Conservation (phyloP, 345 rosid genomes). For the Sisymbrium altissimum region DNA sequence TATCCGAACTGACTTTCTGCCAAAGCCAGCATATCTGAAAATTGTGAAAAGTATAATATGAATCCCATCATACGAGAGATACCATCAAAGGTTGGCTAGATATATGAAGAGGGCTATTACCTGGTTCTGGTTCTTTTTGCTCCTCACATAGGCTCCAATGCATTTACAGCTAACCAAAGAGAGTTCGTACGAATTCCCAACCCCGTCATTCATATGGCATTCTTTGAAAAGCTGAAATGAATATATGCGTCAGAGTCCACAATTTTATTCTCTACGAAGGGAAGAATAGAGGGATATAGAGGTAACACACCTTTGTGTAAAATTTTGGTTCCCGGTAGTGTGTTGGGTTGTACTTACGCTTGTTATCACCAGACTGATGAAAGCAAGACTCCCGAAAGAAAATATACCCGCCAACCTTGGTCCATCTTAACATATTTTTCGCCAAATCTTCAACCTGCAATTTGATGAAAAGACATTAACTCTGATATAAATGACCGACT, state of each 20-base stretch:
- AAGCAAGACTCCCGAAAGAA: conserved; percentile 98
- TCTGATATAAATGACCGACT: not conserved
- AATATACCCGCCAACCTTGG: conserved; percentile 83
- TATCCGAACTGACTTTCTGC: conserved; percentile 73
- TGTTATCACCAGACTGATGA: conserved; percentile 90
- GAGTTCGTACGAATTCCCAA: conserved; percentile 71
- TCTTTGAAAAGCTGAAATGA: conserved; percentile 73
- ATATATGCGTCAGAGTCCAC: not conserved
- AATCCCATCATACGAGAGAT: conserved; percentile 9
- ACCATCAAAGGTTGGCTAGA: conserved; percentile 8
- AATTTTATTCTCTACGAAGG: not conserved
- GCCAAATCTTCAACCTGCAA: conserved; percentile 73
- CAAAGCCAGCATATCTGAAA: conserved; percentile 96
- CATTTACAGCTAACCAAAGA: conserved; percentile 86
- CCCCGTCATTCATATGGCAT: conserved; percentile 49
- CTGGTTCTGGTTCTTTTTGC: conserved; percentile 97
- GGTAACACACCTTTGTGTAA: conserved; percentile 73
- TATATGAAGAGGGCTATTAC: conserved; percentile 30
- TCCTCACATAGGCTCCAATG: conserved; percentile 92
- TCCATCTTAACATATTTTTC: conserved; percentile 75
- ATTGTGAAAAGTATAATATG: conserved; percentile 4
- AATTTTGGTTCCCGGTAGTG: conserved; percentile 97
- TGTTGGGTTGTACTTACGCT: conserved; percentile 78
- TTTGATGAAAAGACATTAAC: not conserved
- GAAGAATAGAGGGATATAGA: not conserved